These are phyloP conservation scores for Peronospora destructor DNA, from an alignment of 352 stramenopile genomes.

Conservation along the genomic window DNA sequence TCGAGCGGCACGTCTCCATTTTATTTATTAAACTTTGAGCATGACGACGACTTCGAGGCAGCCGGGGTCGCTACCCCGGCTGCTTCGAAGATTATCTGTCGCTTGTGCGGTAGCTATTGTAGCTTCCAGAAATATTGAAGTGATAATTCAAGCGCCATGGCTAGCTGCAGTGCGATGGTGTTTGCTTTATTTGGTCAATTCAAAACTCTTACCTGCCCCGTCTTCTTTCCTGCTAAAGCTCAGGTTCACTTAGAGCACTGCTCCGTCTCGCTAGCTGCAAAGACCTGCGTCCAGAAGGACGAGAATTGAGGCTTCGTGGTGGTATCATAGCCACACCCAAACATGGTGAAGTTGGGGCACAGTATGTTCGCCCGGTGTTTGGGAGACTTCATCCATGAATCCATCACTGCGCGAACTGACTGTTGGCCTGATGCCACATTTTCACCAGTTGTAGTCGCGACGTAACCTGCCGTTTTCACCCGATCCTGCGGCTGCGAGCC, in stretches of 20 bases:
- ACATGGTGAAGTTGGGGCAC: conserved; percentile 27
- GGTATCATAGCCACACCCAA: conserved; percentile 34
- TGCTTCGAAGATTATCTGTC: conserved; percentile 46
- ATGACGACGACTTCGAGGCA: conserved; percentile 13
- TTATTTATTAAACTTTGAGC: conserved; percentile 52
- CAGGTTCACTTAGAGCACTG: conserved; percentile 13
- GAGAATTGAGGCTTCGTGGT: conserved; percentile 28
- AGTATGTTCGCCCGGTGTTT: conserved; percentile 50
- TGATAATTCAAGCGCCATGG: conserved; percentile 1
- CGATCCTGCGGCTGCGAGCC: conserved; percentile 34
- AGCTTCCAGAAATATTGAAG: conserved; percentile 63
- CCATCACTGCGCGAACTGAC: conserved; percentile 37
- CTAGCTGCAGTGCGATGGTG: neutral
- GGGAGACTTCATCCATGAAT: conserved; percentile 44
- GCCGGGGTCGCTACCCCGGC: neutral
- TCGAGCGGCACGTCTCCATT: conserved; percentile 38
- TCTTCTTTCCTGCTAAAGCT: neutral
- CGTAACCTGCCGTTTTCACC: conserved; percentile 34
- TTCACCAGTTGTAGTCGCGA: conserved; percentile 40
- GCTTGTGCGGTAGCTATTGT: conserved; percentile 73
- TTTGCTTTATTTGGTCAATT: neutral
- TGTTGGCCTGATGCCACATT: conserved; percentile 48
- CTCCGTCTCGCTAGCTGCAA: conserved; percentile 26
- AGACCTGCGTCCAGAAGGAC: conserved; percentile 60
- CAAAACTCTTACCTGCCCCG: neutral